phyloP scores from a whole-genome alignment of 2,329 filamentous ascomycete species.

The Hypoxylon sp. region DNA sequence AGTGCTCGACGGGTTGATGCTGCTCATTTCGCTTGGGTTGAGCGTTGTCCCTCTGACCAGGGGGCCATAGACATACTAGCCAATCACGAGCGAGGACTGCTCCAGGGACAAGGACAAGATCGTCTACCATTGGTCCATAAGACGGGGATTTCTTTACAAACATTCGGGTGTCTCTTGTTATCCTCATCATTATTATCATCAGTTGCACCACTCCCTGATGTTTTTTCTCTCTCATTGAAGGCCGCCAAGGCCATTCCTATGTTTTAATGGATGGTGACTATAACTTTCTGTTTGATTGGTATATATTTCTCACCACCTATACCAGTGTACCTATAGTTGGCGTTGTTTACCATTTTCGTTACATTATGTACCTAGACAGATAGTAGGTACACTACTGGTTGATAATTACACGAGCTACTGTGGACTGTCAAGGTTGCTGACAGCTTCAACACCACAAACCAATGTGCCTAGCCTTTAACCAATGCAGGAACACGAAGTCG shows the following conservation, averaged over 20 bases:
- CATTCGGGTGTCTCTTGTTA: constrained; percentile 38
- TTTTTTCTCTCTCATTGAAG: constrained; percentile 17
- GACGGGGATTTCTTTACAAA: constrained; percentile 45
- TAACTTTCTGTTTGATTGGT: not conserved
- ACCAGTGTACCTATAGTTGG: not conserved
- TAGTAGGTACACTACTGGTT: not conserved
- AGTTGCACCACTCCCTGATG: constrained; percentile 34
- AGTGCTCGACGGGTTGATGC: constrained; percentile 32
- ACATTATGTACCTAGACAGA: not conserved
- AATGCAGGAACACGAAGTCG: constrained; percentile 46
- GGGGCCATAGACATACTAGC: constrained; percentile 39
- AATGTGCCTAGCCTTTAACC: constrained; percentile 27
- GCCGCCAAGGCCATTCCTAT: constrained; percentile 19
- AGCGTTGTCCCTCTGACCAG: constrained; percentile 46
- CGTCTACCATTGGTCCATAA: constrained; percentile 33
- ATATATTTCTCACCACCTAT: constrained; percentile 1
- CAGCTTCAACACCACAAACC: constrained; percentile 6
- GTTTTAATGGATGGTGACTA: constrained; percentile 22
- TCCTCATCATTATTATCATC: constrained; percentile 27
- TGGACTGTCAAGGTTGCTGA: constrained; percentile 15
- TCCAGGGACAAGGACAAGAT: constrained; percentile 32
- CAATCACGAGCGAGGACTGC: constrained; percentile 44
- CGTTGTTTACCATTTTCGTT: not conserved
- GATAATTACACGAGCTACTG: not conserved
- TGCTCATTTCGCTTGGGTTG: constrained; percentile 53